These are phyloP conservation scores for Xylaria polymorpha DNA, from an alignment of 2,329 filamentous ascomycete species.

Conservation along the genomic window DNA sequence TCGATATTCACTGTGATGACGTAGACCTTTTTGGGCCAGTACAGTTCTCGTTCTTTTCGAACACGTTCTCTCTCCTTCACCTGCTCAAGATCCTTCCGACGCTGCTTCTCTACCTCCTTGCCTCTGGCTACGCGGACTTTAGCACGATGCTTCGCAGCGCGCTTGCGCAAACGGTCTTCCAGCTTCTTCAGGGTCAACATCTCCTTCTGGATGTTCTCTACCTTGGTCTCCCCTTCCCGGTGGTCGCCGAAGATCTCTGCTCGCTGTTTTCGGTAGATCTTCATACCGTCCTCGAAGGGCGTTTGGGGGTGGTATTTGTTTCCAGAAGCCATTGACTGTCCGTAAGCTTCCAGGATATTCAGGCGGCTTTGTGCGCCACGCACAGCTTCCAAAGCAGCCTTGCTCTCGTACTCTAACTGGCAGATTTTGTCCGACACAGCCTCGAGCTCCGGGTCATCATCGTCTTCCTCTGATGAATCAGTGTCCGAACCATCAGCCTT, in stretches of 20 bases:
- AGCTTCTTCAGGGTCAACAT: constrained; percentile 52
- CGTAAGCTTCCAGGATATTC: constrained; percentile 56
- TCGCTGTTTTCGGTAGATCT: constrained; percentile 58
- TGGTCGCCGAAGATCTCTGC: constrained; percentile 53
- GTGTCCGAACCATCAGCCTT: constrained; percentile 39
- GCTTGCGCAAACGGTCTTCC: constrained; percentile 47
- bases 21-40: constrained; percentile 64
- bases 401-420: constrained; percentile 48
- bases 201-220: constrained; percentile 51
- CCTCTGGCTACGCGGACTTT: constrained; percentile 47
- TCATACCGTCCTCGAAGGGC: constrained; percentile 54
- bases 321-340: constrained; percentile 48
- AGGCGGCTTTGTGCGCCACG: constrained; percentile 54
- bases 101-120: constrained; percentile 52
- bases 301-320: constrained; percentile 42
- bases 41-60: constrained; percentile 56
- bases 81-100: constrained; percentile 53
- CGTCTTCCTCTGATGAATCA: constrained; percentile 34
- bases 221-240: constrained; percentile 45
- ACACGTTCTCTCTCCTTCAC: constrained; percentile 58
- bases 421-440: constrained; percentile 50
- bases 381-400: constrained; percentile 48
- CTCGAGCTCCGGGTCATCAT: constrained; percentile 47
- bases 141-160: constrained; percentile 41
- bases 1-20: constrained; percentile 64